phyloP scores from a whole-genome alignment of 768 basidiomycete species.

The Termitomyces sp. region DNA sequence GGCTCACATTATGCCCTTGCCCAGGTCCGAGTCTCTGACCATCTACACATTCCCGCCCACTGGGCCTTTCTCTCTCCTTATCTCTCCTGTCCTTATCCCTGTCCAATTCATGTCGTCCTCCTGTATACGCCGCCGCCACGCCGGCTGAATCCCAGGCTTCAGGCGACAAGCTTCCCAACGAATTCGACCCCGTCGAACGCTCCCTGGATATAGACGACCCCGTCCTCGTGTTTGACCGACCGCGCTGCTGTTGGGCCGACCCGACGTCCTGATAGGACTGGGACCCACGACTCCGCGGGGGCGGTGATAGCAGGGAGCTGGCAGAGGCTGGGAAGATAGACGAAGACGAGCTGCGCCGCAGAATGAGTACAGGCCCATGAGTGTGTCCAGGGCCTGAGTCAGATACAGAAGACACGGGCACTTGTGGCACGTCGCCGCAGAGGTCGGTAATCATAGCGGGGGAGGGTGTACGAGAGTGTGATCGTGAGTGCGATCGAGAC shows the following conservation, averaged over 20 bases:
- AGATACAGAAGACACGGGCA: background rate
- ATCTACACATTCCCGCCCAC: slow-evolving; percentile 39
- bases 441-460: slow-evolving; percentile 25
- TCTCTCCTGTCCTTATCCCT: slow-evolving; percentile 14
- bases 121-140: slow-evolving; percentile 22
- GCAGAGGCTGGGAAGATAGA: slow-evolving; percentile 16
- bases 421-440: background rate
- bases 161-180: slow-evolving; percentile 23
- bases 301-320: slow-evolving; percentile 21
- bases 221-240: slow-evolving; percentile 50
- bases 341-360: slow-evolving; percentile 9
- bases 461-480: slow-evolving; percentile 43
- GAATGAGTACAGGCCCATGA: slow-evolving; percentile 13
- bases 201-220: slow-evolving; percentile 50
- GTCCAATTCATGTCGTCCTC: slow-evolving; percentile 29
- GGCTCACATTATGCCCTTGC: slow-evolving; percentile 28
- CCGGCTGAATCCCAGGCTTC: slow-evolving; percentile 17
- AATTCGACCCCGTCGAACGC: slow-evolving; percentile 18
- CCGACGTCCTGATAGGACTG: slow-evolving; percentile 17
- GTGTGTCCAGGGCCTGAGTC: slow-evolving; percentile 15
- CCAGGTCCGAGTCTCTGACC: slow-evolving; percentile 25
- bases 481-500: slow-evolving; percentile 26
- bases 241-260: slow-evolving; percentile 29
- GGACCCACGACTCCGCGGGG: slow-evolving; percentile 20
- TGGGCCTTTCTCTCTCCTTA: slow-evolving; percentile 20